Base-by-base conservation (phyloP, 495 filamentous ascomycete genomes). In the Talaromyces thailandensis region DNA sequence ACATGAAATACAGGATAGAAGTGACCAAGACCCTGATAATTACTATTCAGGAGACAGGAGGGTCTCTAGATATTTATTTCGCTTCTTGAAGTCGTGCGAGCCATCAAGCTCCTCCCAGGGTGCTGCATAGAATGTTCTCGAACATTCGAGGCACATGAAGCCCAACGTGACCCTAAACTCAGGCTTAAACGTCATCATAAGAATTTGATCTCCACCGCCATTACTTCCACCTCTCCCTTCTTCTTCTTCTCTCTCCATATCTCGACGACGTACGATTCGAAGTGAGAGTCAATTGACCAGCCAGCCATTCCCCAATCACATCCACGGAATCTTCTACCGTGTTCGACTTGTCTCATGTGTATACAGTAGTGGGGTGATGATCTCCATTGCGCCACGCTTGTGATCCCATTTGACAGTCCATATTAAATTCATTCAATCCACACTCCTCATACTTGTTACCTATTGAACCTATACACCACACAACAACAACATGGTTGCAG, bases 401-500 rank as follows among this genome's bases (percentile, higher is more conserved):
- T 29, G 29, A 31, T 59, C 43, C 31, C 9, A 53, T 57, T 62
- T 56, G n/a, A 40, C 55, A 52, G 24, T 58, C 62, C 43, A 24
- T 61, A 37, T 50, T 48, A 12, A n/a, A 63, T 21, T 18, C 48
- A 45, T 35, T 35, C 31, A 35, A 8, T 35, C 31, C 31, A 51
- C 66, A 29, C 50, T 25, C 60, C 63, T 62, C 58, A 28, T 32
- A 51, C 43, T 48, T 9, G 8, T n/a, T 7, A 18, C 8, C 9
- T 16, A 4, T 40, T 16, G 35, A 40, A n/a, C 5, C 14, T 14
- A 51, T 12, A 51, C 48, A 55, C 26, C 3, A 4, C 26, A 55
- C 51, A n/a, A n/a, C n/a, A n/a, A 66, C 65, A 86, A 62, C 31
- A 96, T 96, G 91, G 89, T 92, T 56, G 88, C 88, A 63, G 91